A percentile compares a stretch with the other conserved stretches of the same genome.
Evolutionary conservation across 176 grass and related monocot genomes (phyloP).

Genomic region (Canna indica): DNA sequence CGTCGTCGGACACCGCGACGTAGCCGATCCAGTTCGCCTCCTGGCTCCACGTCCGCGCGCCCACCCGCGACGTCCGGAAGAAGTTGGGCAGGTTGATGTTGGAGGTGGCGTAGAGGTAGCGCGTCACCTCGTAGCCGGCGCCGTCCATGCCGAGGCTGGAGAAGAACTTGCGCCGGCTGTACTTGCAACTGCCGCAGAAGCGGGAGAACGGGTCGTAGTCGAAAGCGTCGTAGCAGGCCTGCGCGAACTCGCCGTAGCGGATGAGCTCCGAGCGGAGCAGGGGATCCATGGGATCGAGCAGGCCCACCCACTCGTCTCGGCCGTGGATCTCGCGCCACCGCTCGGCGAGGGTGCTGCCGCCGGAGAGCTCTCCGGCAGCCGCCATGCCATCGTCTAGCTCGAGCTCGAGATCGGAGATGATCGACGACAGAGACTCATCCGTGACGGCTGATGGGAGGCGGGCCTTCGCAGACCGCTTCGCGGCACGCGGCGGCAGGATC

Average conservation of each 20-base stretch:
- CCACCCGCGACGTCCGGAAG: slow-evolving; percentile 18
- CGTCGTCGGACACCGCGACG: slow-evolving; percentile 71
- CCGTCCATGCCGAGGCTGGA: slow-evolving; percentile 35
- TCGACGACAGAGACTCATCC: neutral
- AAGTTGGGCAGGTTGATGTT: slow-evolving; percentile 35
- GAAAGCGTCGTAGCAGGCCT: slow-evolving; percentile 13
- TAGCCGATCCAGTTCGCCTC: slow-evolving; percentile 93
- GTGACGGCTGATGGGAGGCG: neutral
- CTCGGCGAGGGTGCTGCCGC: neutral
- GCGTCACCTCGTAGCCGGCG: slow-evolving; percentile 33
- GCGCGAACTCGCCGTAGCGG: slow-evolving; percentile 4
- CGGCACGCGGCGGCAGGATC: neutral
- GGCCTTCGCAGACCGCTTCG: neutral
- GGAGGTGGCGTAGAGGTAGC: slow-evolving; percentile 40
- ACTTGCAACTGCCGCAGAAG: slow-evolving; percentile 30
- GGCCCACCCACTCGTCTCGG: neutral
- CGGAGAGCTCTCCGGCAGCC: too few relatives aligned
- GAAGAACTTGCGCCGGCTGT: slow-evolving; percentile 13
- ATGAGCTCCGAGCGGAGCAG: slow-evolving; percentile 6
- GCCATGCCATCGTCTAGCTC: neutral
- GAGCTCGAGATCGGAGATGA: neutral
- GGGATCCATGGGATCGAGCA: slow-evolving; percentile 8
- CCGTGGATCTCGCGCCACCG: slow-evolving; percentile 9
- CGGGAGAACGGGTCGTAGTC: slow-evolving; percentile 13
- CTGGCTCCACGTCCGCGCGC: slow-evolving; percentile 57